These are phyloP conservation scores for Aspergillus hancockii DNA, from an alignment of 495 filamentous ascomycete species.

Conservation along the genomic window DNA sequence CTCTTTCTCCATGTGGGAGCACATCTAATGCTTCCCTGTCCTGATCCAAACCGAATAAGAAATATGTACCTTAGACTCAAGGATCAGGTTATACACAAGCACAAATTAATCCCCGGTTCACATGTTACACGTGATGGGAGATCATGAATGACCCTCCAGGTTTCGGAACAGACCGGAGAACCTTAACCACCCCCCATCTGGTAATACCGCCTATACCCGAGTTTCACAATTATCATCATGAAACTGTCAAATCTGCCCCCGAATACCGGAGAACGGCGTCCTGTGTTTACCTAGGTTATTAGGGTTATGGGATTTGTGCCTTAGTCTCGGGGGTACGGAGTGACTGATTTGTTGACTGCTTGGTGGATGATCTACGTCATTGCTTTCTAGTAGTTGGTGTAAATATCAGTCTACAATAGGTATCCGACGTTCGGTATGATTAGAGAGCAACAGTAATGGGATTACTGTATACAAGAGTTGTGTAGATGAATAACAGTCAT, in stretches of 20 bases:
- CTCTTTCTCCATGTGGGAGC: too few species aligned
- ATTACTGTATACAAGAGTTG: too few species aligned
- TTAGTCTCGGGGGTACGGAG: not conserved
- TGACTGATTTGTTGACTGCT: not conserved
- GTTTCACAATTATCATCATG: not conserved
- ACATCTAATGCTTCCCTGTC: too few species aligned
- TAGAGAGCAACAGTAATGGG: too few species aligned
- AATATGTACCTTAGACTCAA: too few species aligned
- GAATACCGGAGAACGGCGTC: not conserved
- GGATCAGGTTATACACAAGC: conserved; percentile 17
- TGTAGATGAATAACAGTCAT: not conserved
- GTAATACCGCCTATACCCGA: not conserved
- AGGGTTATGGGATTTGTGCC: not conserved
- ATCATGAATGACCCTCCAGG: not conserved
- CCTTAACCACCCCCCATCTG: not conserved
- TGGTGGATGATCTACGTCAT: not conserved
- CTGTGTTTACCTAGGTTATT: not conserved
- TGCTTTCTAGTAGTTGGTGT: not conserved
- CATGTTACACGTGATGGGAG: not conserved
- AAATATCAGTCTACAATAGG: not conserved
- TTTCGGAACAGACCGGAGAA: not conserved
- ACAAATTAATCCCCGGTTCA: not conserved
- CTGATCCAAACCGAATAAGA: too few species aligned
- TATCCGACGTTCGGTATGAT: too few species aligned
- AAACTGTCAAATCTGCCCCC: not conserved